Conservation (phyloP, 2,329 filamentous ascomycete species). For the Cladosporium halotolerans region DNA sequence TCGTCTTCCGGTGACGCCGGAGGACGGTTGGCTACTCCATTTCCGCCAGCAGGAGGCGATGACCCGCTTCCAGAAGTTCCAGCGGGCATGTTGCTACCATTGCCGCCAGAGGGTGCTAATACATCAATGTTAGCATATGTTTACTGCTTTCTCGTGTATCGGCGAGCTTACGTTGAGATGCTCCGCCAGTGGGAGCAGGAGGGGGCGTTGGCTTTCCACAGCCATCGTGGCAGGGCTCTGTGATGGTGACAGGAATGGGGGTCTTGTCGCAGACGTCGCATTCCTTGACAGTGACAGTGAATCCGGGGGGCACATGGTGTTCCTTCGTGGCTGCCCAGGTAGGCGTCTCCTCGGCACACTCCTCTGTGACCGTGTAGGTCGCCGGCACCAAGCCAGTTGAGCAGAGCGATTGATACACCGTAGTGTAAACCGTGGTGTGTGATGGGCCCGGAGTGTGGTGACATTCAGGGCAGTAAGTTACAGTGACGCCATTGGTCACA, state of each 20-base stretch:
- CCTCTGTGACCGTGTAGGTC: slow-evolving; percentile 34
- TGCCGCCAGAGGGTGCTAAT: neutral
- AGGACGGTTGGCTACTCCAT: neutral
- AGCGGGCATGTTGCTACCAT: slow-evolving; percentile 15
- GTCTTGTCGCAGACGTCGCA: slow-evolving; percentile 29
- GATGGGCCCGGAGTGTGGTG: slow-evolving; percentile 18
- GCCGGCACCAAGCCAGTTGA: slow-evolving; percentile 27
- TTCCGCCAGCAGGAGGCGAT: slow-evolving; percentile 1
- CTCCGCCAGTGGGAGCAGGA: slow-evolving; percentile 8
- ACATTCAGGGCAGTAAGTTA: slow-evolving; percentile 34
- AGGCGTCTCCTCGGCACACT: slow-evolving; percentile 28
- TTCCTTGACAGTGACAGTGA: slow-evolving; percentile 29
- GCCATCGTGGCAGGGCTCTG: slow-evolving; percentile 29
- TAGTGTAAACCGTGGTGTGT: slow-evolving; percentile 33
- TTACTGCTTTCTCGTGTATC: neutral
- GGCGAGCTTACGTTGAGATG: neutral
- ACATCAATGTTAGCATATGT: neutral
- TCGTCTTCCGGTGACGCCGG: slow-evolving; percentile 9
- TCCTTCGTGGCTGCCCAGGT: slow-evolving; percentile 25
- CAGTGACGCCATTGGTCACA: slow-evolving; percentile 29
- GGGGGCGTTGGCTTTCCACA: slow-evolving; percentile 13
- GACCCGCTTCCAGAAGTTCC: slow-evolving; percentile 3
- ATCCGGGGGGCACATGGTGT: slow-evolving; percentile 29
- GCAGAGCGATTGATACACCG: slow-evolving; percentile 30
- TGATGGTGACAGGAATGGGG: slow-evolving; percentile 29